These are phyloP conservation scores for Malassezia dermatis DNA, from an alignment of 1,284 basidiomycete species.

Conservation along the genomic window DNA sequence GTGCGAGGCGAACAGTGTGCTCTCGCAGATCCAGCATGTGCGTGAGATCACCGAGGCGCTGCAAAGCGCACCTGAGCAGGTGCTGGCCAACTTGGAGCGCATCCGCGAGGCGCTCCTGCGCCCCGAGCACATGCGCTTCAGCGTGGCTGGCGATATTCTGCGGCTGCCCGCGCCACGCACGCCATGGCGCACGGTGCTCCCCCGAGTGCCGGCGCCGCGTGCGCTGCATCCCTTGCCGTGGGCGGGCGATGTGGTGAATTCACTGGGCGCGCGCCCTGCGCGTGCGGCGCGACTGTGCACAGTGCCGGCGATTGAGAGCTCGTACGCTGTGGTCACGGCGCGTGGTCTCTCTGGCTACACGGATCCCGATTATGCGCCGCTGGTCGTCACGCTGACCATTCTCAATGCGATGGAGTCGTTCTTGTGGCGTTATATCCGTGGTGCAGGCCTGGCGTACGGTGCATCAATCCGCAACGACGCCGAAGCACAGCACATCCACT, in stretches of 20 bases:
- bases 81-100: conserved; percentile 29
- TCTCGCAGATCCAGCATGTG: conserved; percentile 67
- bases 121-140: conserved; percentile 71
- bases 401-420: conserved; percentile 90
- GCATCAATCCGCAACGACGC: conserved; percentile 67
- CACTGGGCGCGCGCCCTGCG: conserved; percentile 61
- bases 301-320: conserved; percentile 86
- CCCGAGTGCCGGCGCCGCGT: conserved; percentile 45
- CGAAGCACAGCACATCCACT: conserved; percentile 71
- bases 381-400: conserved; percentile 73
- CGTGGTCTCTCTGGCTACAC: conserved; percentile 53
- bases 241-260: conserved; percentile 62
- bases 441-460: conserved; percentile 63
- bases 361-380: conserved; percentile 72
- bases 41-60: conserved; percentile 66
- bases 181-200: conserved; percentile 19
- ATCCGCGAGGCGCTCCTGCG: conserved; percentile 48
- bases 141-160: conserved; percentile 75
- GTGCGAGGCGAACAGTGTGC: conserved; percentile 60
- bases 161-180: conserved; percentile 61
- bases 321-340: conserved; percentile 70
- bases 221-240: conserved; percentile 55
- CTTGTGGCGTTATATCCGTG: conserved; percentile 59
- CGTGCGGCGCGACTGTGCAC: conserved; percentile 69
- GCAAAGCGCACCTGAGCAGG: conserved; percentile 21